Conservation (phyloP, 306 rosid genomes). For the Arachis stenosperma region DNA sequence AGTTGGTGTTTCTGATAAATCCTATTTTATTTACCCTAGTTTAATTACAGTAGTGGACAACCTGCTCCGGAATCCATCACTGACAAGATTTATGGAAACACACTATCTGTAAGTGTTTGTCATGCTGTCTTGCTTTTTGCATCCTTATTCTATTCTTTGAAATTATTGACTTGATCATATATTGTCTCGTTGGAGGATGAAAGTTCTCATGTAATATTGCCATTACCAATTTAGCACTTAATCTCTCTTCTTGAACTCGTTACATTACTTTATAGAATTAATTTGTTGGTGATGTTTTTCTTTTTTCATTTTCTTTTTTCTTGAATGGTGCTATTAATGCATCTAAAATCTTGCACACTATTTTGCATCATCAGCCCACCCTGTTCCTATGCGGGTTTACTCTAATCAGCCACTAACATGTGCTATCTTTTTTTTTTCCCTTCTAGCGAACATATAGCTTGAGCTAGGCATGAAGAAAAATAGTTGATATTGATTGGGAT, state of each 20-base stretch:
- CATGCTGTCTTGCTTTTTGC: slow-evolving; percentile 22
- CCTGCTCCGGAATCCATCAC: slow-evolving; percentile 99
- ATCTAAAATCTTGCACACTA: neutral
- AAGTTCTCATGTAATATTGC: slow-evolving; percentile 8
- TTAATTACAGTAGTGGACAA: slow-evolving; percentile 96
- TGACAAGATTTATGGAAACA: slow-evolving; percentile 96
- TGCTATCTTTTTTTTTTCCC: neutral
- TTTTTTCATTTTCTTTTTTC: neutral
- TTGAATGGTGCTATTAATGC: neutral
- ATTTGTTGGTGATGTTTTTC: neutral
- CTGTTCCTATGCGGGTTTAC: neutral
- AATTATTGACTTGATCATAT: slow-evolving; percentile 16
- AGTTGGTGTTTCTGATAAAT: slow-evolving; percentile 46
- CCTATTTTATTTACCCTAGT: slow-evolving; percentile 53
- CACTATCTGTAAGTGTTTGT: slow-evolving; percentile 74
- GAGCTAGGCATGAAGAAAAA: neutral
- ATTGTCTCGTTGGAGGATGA: slow-evolving; percentile 30
- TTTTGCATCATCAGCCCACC: slow-evolving; percentile 1
- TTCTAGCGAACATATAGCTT: slow-evolving; percentile 11
- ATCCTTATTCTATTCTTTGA: slow-evolving; percentile 22
- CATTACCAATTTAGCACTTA: slow-evolving; percentile 4
- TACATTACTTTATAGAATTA: neutral
- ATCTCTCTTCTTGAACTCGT: slow-evolving; percentile 12
- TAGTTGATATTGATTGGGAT: slow-evolving; percentile 17
- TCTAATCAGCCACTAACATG: too few relatives aligned